A percentile compares a stretch with the other conserved stretches of the same genome.
These are phyloP conservation scores for Epichloe scottii DNA, from an alignment of 2,329 filamentous ascomycete species.

Conservation along the genomic window DNA sequence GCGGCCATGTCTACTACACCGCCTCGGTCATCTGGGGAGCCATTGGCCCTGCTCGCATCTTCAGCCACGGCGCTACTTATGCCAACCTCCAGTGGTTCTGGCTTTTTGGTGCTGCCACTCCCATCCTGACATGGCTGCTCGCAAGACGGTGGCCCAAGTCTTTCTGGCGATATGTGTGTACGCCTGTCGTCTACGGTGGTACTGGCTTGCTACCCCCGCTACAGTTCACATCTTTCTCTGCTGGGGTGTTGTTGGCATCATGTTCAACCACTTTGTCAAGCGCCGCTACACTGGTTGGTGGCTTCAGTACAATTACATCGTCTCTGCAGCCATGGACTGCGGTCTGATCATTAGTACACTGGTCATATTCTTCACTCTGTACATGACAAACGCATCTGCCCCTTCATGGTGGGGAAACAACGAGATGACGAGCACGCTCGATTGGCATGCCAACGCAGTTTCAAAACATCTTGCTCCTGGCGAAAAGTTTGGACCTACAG, in stretches of 20 bases:
- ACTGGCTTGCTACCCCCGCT: slow-evolving; percentile 53
- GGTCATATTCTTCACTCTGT: slow-evolving; percentile 57
- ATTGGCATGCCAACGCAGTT: slow-evolving; percentile 31
- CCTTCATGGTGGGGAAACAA: slow-evolving; percentile 53
- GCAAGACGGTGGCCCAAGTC: slow-evolving; percentile 50
- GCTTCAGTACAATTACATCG: slow-evolving; percentile 67
- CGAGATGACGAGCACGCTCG: slow-evolving; percentile 32
- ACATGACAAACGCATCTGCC: slow-evolving; percentile 41
- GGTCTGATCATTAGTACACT: slow-evolving; percentile 55
- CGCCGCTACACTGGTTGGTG: slow-evolving; percentile 59
- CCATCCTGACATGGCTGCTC: slow-evolving; percentile 49
- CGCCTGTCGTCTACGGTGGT: slow-evolving; percentile 57
- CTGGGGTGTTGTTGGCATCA: slow-evolving; percentile 54
- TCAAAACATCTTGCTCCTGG: slow-evolving; percentile 28
- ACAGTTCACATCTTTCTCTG: slow-evolving; percentile 59
- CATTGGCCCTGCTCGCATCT: slow-evolving; percentile 59
- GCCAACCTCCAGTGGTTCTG: slow-evolving; percentile 56
- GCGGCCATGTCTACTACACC: slow-evolving; percentile 49
- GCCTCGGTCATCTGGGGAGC: slow-evolving; percentile 62
- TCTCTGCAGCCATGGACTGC: slow-evolving; percentile 57
- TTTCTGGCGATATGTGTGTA: slow-evolving; percentile 52
- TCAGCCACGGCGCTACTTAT: slow-evolving; percentile 51
- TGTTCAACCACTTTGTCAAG: slow-evolving; percentile 58
- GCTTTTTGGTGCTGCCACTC: slow-evolving; percentile 51
- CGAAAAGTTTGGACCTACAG: slow-evolving; percentile 37